A percentile compares a stretch with the other conserved stretches of the same genome.
Evolutionary conservation across 345 rosid genomes (phyloP).

Genomic region (Rubroshorea leprosula): DNA sequence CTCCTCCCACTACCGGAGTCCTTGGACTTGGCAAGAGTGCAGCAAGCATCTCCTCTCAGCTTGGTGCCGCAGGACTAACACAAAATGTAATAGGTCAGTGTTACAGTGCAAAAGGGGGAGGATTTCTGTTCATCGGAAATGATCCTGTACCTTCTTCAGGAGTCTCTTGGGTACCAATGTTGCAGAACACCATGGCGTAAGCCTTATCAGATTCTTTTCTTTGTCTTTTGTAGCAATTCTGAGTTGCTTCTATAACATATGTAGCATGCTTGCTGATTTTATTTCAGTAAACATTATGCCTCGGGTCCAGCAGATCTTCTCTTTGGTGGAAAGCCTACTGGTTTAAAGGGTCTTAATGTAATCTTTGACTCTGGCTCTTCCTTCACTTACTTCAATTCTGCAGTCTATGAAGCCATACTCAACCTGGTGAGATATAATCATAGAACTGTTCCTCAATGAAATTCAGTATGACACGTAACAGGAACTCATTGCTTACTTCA

Average conservation of each 20-base stretch:
- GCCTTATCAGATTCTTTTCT: no score
- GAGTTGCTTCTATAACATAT: no score
- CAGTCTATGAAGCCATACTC: conserved; percentile 40
- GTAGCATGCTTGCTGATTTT: no score
- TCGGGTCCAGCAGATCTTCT: conserved; percentile 72
- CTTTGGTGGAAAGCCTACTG: conserved; percentile 44
- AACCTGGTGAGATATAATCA: conserved; percentile 43
- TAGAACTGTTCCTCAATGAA: neutral
- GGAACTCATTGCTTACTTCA: neutral
- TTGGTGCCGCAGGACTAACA: no score
- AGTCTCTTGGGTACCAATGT: conserved; percentile 58
- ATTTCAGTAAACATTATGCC: conserved; percentile 56
- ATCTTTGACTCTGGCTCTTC: conserved; percentile 87
- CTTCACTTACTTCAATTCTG: conserved; percentile 57
- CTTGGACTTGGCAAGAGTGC: conserved; percentile 85
- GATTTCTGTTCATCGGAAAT: conserved; percentile 75
- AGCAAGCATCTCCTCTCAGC: conserved; percentile 59
- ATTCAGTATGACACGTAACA: neutral
- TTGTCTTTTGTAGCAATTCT: no score
- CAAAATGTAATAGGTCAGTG: conserved; percentile 73
- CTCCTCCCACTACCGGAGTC: conserved; percentile 69
- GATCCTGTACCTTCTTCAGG: conserved; percentile 55
- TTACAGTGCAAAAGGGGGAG: conserved; percentile 58
- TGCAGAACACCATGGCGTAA: conserved; percentile 28
- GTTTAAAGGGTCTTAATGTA: conserved; percentile 43